phyloP scores from a whole-genome alignment of 1,139 yeast species.

The Williopsis jadinii region DNA sequence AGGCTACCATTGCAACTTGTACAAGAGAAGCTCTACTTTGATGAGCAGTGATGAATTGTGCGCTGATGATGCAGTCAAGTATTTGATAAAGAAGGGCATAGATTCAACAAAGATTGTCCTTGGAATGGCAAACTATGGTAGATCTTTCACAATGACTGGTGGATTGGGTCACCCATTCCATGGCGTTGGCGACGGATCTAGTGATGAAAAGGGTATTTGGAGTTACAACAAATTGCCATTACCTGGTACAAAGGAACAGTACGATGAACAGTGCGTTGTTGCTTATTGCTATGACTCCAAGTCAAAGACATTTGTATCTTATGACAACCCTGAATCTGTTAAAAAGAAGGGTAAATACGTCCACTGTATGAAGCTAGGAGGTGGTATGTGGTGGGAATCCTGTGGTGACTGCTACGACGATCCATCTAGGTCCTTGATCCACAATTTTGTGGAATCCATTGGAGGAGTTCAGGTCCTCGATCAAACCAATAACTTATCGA shows the following conservation, averaged over 20 bases:
- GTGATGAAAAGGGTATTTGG: constrained; percentile 46
- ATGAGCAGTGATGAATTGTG: constrained; percentile 38
- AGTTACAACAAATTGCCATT: constrained; percentile 49
- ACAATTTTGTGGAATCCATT: constrained; percentile 35
- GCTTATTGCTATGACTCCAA: constrained; percentile 48
- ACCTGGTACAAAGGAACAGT: constrained; percentile 35
- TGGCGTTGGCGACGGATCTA: constrained; percentile 39
- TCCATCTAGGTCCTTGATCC: constrained; percentile 29
- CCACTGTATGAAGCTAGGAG: constrained; percentile 45
- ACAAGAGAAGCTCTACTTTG: constrained; percentile 11
- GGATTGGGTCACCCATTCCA: constrained; percentile 38
- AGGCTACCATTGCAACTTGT: constrained; percentile 69
- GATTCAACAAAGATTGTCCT: constrained; percentile 49
- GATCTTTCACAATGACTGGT: constrained; percentile 48
- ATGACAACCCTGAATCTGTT: constrained; percentile 57
- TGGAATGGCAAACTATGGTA: constrained; percentile 89
- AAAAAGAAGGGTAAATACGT: constrained; percentile 56
- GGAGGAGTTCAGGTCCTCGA: constrained; percentile 29
- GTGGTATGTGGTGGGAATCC: constrained; percentile 96
- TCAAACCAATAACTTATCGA: constrained; percentile 6
- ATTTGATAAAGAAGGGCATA: constrained; percentile 39
- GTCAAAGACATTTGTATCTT: constrained; percentile 42
- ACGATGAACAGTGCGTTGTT: constrained; percentile 47
- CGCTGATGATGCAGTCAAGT: constrained; percentile 42
- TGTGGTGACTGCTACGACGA: constrained; percentile 50